Conservation (phyloP, 1,284 basidiomycete species). For the Cryptococcus floricola region DNA sequence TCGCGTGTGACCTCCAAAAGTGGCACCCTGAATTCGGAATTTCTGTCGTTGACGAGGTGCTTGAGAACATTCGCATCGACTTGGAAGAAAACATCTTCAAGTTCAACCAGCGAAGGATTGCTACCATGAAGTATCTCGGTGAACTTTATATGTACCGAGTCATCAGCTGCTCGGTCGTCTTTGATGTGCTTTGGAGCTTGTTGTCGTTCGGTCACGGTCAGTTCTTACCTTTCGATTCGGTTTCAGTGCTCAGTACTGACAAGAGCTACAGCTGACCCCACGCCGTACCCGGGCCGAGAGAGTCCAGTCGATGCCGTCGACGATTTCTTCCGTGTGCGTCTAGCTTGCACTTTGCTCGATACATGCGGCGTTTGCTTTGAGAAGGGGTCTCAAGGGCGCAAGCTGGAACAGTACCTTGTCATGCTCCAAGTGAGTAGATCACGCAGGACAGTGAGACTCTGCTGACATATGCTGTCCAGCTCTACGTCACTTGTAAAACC, state of each 20-base stretch:
- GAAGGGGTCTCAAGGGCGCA: conserved; percentile 81
- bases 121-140: conserved; percentile 88
- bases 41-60: conserved; percentile 84
- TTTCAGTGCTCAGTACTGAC: conserved; percentile 5
- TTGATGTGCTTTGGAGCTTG: conserved; percentile 90
- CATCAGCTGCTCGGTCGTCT: conserved; percentile 80
- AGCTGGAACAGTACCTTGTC: conserved; percentile 83
- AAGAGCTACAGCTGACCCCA: conserved; percentile 61
- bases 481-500: conserved; percentile 83
- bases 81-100: conserved; percentile 94
- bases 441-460: not conserved
- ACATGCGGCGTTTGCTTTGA: conserved; percentile 99
- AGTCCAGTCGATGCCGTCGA: conserved; percentile 83
- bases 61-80: conserved; percentile 86
- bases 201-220: conserved; percentile 94
- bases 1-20: conserved; percentile 87
- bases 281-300: conserved; percentile 75
- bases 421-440: conserved; percentile 75
- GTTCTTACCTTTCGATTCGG: conserved; percentile 40
- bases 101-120: conserved; percentile 86
- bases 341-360: conserved; percentile 88
- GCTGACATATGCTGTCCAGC: conserved; percentile 51
- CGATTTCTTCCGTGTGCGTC: conserved; percentile 90
- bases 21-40: conserved; percentile 87
- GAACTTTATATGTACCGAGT: conserved; percentile 98